phyloP scores from a whole-genome alignment of 805 yeast species.

The Candida vartiovaarae region DNA sequence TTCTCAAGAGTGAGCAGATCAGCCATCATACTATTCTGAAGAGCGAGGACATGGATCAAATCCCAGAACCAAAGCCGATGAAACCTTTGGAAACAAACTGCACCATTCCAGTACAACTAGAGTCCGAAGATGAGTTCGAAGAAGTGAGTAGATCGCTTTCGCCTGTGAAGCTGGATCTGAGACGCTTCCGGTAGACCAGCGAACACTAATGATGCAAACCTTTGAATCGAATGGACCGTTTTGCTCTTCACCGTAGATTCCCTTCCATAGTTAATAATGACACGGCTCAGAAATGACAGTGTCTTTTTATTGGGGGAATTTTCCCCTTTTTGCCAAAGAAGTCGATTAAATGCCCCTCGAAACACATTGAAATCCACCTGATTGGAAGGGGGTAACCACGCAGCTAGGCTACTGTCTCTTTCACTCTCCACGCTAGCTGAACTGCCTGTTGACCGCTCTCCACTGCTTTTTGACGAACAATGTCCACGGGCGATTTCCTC shows the following conservation, averaged over 20 bases:
- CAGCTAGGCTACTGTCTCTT: background rate
- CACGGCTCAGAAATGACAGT: background rate
- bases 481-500: conserved; percentile 65
- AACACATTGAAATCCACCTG: background rate
- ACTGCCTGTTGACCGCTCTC: too few relatives aligned
- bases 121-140: conserved; percentile 12
- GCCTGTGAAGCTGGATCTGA: conserved; percentile 18
- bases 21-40: conserved; percentile 9
- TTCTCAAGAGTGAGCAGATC: conserved; percentile 7
- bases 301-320: background rate
- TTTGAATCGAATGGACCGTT: too few relatives aligned
- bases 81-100: too few relatives aligned
- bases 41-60: conserved; percentile 12
- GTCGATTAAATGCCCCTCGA: background rate
- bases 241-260: too few relatives aligned
- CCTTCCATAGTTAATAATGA: background rate
- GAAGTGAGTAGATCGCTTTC: conserved; percentile 16
- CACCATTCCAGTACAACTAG: background rate
- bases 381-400: background rate
- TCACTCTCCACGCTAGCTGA: background rate
- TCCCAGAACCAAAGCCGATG: background rate
- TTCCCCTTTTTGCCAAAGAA: background rate
- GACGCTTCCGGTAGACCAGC: conserved; percentile 10
- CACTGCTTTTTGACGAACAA: conserved; percentile 5
- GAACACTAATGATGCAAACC: too few relatives aligned